phyloP scores from a whole-genome alignment of 345 rosid genomes.

The Aegle marmelos region DNA sequence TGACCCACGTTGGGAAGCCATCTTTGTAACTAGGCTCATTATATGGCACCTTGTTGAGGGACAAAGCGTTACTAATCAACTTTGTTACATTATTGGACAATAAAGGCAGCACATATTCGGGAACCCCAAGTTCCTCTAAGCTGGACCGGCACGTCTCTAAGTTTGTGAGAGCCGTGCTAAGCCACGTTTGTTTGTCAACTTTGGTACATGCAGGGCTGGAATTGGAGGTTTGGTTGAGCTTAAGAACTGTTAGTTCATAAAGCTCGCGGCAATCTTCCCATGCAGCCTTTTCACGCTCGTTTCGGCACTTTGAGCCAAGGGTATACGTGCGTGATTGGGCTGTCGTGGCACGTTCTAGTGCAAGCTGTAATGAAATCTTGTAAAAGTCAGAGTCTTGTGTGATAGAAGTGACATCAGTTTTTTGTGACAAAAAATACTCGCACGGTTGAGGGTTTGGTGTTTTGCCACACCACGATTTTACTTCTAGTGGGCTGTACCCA shows the following conservation, averaged over 20 bases:
- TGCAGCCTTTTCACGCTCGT: conserved; percentile 55
- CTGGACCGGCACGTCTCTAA: conserved; percentile 75
- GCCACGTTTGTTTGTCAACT: conserved; percentile 82
- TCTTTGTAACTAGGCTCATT: conserved; percentile 37
- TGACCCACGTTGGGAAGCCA: conserved; percentile 81
- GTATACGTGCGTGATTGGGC: conserved; percentile 39
- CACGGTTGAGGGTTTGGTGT: conserved; percentile 74
- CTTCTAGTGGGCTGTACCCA: conserved; percentile 24
- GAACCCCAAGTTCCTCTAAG: conserved; percentile 65
- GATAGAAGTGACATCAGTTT: conserved; percentile 24
- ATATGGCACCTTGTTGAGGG: conserved; percentile 58
- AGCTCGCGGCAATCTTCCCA: conserved; percentile 67
- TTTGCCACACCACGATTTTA: conserved; percentile 54
- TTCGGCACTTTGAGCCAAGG: conserved; percentile 55
- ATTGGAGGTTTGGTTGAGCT: conserved; percentile 55
- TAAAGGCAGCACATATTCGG: conserved; percentile 49
- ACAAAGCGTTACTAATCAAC: conserved; percentile 63
- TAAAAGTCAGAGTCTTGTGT: conserved; percentile 41
- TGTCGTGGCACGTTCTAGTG: conserved; percentile 47
- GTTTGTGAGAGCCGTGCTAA: conserved; percentile 86
- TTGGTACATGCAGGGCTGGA: conserved; percentile 46
- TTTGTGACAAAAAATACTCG: conserved; percentile 46
- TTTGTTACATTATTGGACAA: conserved; percentile 76
- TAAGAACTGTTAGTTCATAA: conserved; percentile 42
- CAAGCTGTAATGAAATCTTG: conserved; percentile 43